Base-by-base conservation (phyloP, 805 yeast genomes). In the Danielia oregonensis region DNA sequence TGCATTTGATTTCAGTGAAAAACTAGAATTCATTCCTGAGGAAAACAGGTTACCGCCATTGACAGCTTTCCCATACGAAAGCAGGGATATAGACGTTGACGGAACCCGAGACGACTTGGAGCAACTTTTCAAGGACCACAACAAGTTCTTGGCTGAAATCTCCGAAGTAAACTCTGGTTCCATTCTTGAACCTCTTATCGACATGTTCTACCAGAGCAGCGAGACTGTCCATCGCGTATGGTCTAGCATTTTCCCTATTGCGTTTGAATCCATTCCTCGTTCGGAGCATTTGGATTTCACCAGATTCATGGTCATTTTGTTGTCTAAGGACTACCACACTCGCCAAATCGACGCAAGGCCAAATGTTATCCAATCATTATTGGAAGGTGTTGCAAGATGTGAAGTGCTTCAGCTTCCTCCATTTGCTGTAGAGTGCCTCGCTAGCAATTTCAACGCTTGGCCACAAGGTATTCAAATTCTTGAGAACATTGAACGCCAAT, bases 291-390 rank as follows among this genome's bases (percentile, higher is more conserved):
- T 82, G 37, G 96, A 88, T 26, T 82, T 93, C 55, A 74, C 87
- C n/a, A 79, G 93, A 35, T 76, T 85, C 11, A 67, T 91, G 46
- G 87, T 87, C 11, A 73, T 83, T 0, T 64, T 93, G 29, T 61
- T 93, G 29, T 83, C 97, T 0, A 87, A 86, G 52, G 97, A 93
- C 44, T 94, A 86, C 52, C 97, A 91, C 51, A 76, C 81, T n/a
- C 75, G 96, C 30, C 98, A 94, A 61, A 78, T 83, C 30, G 93
- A 86, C 40, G 72, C 78, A 30, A 74, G 89, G 33, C 94, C 94
- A 1, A 93, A 93, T 53, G 95, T 88, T 2, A 75, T 94, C 7
- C 86, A 85, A 43, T 80, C 93, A 2, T 61, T 93, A 43, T 62
- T 94, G 27, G 94, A 82, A 45, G 96, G 95, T 25, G 74, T 86